Evolutionary conservation across 176 grass and related monocot genomes (phyloP), one percentile per base, ranked within the genome.

Genomic region (Bromus sterilis): DNA sequence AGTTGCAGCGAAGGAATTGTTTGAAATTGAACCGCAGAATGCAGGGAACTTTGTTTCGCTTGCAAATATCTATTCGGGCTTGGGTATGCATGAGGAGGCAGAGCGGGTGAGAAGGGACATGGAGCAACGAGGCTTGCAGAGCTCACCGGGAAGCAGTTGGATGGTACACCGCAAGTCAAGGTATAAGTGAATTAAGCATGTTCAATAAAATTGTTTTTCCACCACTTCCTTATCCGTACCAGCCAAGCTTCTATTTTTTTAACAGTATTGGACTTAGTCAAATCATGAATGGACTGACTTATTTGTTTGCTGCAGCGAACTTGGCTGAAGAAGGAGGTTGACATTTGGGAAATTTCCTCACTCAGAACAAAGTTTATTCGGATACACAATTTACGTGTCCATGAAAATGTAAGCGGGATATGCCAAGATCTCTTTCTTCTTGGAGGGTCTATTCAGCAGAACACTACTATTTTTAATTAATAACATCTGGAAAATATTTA

Each of bases 1-100:
- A 62, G 30, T 91, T 77, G 84, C 92, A 0, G 92, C 77, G 9
- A 80, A 55, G 33, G 84, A 82, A 14, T 78, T 94, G 81, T 91
- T 94, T 41, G 81, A 91, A n/a, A 89, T 89, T 1, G 89, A 91
- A 78, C 92, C 89, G 4, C 66, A 94, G 35, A 94, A 94, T 77
- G 89, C 92, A 28, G 92, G 81, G 15, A 94, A 89, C 78, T 94
- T 91, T 82, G 66, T 91, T 80, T 78, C 85, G 6, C 89, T 94
- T 4, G 83, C 92, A 4, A 91, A 74, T 75, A 82, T 94, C 24
- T 89, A 91, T 82, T 86, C 92, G 8, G 77, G 73, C 4, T 56
- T 71, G 28, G 92, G 92, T 23, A 89, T 82, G 77, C 85, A 85
- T 68, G 86, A 87, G 44, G 80, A 89, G 68, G 92, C 92, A 20